Evolutionary conservation across 2,329 filamentous ascomycete species (phyloP), one percentile per base, ranked within the genome.

Genomic region (Pseudocercospora vitis): DNA sequence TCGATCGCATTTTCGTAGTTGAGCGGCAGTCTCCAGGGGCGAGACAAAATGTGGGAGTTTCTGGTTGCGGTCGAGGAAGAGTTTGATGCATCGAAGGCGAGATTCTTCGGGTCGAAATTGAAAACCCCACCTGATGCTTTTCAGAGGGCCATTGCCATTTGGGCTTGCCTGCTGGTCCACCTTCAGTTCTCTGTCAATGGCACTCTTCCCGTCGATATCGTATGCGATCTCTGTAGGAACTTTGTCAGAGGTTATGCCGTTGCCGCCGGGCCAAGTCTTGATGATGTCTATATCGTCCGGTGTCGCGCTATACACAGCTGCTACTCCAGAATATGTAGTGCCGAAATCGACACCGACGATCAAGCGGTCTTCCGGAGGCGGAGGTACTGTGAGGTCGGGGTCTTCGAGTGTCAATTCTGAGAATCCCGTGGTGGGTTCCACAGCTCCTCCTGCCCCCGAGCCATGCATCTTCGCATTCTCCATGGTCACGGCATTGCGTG

Each of bases 241-340:
- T 76, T 92, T 92, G 75, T 92, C 88, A 29, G 87, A 90, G n/a
- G 88, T 91, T 72, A 91, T 89, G 64, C 87, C 87, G 66, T 91
- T 91, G 23, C 87, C 87, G 21, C 88, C 88, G 0, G 88, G 88
- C 88, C 88, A 92, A 47, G 74, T 86, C 74, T 90, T 91, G 75
- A 91, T 90, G 64, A 91, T 89, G 68, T 91, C 87, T 53, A 91
- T 78, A 69, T 91, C 88, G 69, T 91, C 87, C 9, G 88, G 87
- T 1, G 84, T 88, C 14, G 63, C 63, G 42, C 62, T 66, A 55
- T 69, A 68, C 14, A 61, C 61, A n/a, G 50, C 52, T 24, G 77
- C 81, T 74, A 72, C 86, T 83, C 87, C 87, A 37, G 85, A 89
- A 67, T 89, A 91, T 1, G 88, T 91, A n/a, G 88, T 91, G 11